phyloP scores from a whole-genome alignment of 768 basidiomycete species.

The Lactarius quietus region DNA sequence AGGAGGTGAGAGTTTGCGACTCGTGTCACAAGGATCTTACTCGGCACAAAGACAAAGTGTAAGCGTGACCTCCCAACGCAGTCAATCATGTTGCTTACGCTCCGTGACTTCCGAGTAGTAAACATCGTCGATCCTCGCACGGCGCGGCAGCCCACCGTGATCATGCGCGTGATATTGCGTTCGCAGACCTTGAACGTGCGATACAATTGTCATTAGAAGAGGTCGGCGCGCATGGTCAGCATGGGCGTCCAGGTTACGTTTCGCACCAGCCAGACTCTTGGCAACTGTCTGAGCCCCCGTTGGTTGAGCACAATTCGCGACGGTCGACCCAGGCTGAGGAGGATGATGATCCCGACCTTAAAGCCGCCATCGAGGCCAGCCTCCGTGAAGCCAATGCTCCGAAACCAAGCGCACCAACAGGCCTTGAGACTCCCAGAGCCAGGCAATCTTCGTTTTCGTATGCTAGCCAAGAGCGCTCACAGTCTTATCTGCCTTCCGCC shows the following conservation, averaged over 20 bases:
- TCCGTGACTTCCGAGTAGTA: constrained; percentile 31
- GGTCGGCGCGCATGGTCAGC: constrained; percentile 44
- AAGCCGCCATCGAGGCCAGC: constrained; percentile 93
- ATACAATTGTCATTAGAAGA: constrained; percentile 90
- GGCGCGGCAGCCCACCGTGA: constrained; percentile 54
- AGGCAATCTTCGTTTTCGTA: constrained; percentile 41
- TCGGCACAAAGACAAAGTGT: constrained; percentile 61
- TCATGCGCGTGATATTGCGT: constrained; percentile 59
- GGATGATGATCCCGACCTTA: constrained; percentile 89
- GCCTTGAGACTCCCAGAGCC: constrained; percentile 47
- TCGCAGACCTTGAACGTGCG: constrained; percentile 89
- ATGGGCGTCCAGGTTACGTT: constrained; percentile 59
- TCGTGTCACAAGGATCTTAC: constrained; percentile 76
- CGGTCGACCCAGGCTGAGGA: constrained; percentile 44
- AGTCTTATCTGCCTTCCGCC: constrained; percentile 43
- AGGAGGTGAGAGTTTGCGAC: constrained; percentile 94
- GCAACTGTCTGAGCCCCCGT: constrained; percentile 66
- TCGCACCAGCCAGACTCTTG: constrained; percentile 58
- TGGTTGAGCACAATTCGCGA: constrained; percentile 40
- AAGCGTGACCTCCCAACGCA: constrained; percentile 27
- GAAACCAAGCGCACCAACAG: constrained; percentile 72
- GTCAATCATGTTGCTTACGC: constrained; percentile 26
- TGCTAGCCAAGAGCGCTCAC: constrained; percentile 39
- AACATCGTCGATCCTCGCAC: constrained; percentile 51
- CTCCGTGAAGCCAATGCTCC: constrained; percentile 80